Base-by-base conservation (phyloP, 495 filamentous ascomycete species). In the Tuber microsphaerosporum region DNA sequence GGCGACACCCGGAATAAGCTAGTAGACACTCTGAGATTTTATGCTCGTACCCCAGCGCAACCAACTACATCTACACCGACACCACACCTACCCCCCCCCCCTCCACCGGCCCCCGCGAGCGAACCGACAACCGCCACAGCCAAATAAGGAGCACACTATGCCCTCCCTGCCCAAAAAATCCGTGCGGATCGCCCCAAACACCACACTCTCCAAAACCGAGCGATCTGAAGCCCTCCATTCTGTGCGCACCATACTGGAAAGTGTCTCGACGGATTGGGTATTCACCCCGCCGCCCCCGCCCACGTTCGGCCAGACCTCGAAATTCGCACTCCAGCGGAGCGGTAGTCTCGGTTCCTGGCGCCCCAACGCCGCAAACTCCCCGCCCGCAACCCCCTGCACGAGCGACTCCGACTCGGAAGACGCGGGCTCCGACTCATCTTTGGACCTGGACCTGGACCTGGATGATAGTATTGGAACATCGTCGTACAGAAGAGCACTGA, bases 401-500 rank as follows among this genome's bases (percentile, higher is more conserved):
- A 68, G 45, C 19, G 51, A 70, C 39, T 75, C 76, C 19, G 77
- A 79, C 43, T 69, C 68, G 44, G 77, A 79, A 6, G 56, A 73
- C 14, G n/a, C n/a, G n/a, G 56, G 56, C 56, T 71, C 69, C 5
- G 71, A 78, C 48, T 69, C 76, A 10, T 31, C n/a, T 10, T 65
- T 65, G n/a, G 77, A 78, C 39, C 65, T 78, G 42, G 77, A 78
- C 39, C 43, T 70, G 19, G 73, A 79, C 51, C 75, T 78, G 48
- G 77, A 79, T 0, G 75, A 78, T 16, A 61, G 76, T 34, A 39
- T 70, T 37, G 72, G 77, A 17, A 51, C 71, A 20, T 78, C 72
- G 22, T 78, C 75, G 31, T 79, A 79, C 46, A 72, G 77, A 22
- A 76, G 77, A 34, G 77, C 77, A 9, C 77, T 76, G 39, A 79